phyloP scores from a whole-genome alignment of 495 filamentous ascomycete species.

The Neurospora intermedia region DNA sequence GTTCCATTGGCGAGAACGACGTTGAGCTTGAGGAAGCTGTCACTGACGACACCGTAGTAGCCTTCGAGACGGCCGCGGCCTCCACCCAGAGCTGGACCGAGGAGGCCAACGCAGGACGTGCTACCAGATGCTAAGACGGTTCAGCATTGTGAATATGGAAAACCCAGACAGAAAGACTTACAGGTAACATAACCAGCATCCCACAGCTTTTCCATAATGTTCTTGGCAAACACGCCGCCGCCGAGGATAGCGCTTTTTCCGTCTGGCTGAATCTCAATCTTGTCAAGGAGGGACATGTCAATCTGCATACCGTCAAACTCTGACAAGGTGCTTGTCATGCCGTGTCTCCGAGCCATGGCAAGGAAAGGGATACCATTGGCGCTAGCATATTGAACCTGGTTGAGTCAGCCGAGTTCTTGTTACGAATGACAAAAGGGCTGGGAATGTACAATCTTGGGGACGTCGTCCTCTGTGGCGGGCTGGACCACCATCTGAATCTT shows the following conservation, averaged over 20 bases:
- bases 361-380: conserved; percentile 38
- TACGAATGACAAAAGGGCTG: neutral
- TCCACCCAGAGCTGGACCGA: conserved; percentile 50
- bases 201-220: conserved; percentile 27
- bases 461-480: conserved; percentile 40
- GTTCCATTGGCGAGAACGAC: conserved; percentile 49
- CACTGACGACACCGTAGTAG: conserved; percentile 47
- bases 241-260: conserved; percentile 39
- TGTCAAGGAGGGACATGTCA: conserved; percentile 29
- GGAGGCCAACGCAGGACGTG: conserved; percentile 34
- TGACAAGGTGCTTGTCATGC: conserved; percentile 29
- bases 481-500: conserved; percentile 37
- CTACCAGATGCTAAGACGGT: conserved; percentile 34
- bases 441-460: conserved; percentile 34
- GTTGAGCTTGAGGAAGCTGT: conserved; percentile 42
- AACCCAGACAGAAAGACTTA: neutral
- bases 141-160: no score
- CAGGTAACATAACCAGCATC: conserved; percentile 28
- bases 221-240: conserved; percentile 34
- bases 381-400: conserved; percentile 38
- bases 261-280: conserved; percentile 29
- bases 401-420: neutral
- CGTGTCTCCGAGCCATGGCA: conserved; percentile 38
- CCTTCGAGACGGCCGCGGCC: conserved; percentile 53
- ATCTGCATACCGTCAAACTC: conserved; percentile 43